Conservation (phyloP, 2,329 filamentous ascomycete genomes). For the Blumeria hordei region DNA sequence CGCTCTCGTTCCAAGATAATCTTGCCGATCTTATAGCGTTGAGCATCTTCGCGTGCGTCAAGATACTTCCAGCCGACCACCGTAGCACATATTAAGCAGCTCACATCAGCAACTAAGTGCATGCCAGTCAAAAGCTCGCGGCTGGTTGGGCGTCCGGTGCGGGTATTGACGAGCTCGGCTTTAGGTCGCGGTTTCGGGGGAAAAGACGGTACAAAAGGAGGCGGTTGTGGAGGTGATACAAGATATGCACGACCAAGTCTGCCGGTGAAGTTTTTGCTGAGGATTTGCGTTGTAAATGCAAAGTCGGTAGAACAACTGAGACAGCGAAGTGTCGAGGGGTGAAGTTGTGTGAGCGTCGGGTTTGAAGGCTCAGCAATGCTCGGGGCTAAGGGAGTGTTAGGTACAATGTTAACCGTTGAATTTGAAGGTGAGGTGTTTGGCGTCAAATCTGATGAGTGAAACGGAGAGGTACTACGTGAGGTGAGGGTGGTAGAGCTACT, state of each 20-base stretch:
- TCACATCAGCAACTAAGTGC: slow-evolving; percentile 40
- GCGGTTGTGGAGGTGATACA: slow-evolving; percentile 20
- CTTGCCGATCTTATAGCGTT: slow-evolving; percentile 45
- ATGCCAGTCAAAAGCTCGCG: slow-evolving; percentile 35
- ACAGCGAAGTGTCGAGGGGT: slow-evolving; percentile 33
- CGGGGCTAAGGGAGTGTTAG: slow-evolving; percentile 3
- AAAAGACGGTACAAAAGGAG: slow-evolving; percentile 9
- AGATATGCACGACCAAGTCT: slow-evolving; percentile 40
- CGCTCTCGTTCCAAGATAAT: slow-evolving; percentile 40
- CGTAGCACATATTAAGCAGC: slow-evolving; percentile 27
- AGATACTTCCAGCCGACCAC: slow-evolving; percentile 47
- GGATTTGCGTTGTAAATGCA: slow-evolving; percentile 34
- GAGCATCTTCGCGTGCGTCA: slow-evolving; percentile 30
- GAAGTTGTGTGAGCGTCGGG: slow-evolving; percentile 18
- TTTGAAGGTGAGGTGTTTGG: slow-evolving; percentile 10
- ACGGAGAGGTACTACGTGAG: neutral
- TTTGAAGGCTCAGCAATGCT: neutral
- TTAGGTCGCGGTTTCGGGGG: slow-evolving; percentile 2
- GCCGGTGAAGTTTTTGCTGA: slow-evolving; percentile 42
- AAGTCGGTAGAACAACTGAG: slow-evolving; percentile 32
- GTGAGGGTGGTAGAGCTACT: slow-evolving; percentile 10
- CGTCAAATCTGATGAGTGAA: slow-evolving; percentile 11
- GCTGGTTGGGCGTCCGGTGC: slow-evolving; percentile 27
- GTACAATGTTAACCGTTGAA: neutral
- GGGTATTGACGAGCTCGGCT: slow-evolving; percentile 27